A percentile compares a stretch with the other conserved stretches of the same genome.
phyloP scores from a whole-genome alignment of 129 eudicot genomes.

The Scalesia atractyloides region DNA sequence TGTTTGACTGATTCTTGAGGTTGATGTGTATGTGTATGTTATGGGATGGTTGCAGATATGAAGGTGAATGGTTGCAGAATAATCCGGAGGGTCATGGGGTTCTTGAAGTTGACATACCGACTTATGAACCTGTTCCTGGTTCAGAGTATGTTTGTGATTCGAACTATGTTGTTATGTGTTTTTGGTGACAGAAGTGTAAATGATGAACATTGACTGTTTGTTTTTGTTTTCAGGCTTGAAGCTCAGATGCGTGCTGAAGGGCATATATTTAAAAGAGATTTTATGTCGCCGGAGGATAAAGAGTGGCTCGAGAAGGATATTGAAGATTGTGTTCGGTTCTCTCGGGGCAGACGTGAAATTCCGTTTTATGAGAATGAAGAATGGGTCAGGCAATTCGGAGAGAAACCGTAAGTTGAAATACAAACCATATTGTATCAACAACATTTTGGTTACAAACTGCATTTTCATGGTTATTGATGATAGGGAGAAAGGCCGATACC shows the following conservation, averaged over 20 bases:
- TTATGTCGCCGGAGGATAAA: slow-evolving; percentile 81
- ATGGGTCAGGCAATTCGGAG: slow-evolving; percentile 67
- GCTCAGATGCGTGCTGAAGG: slow-evolving; percentile 87
- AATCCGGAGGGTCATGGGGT: slow-evolving; percentile 95
- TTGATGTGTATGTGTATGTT: slow-evolving; percentile 5
- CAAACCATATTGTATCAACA: not conserved
- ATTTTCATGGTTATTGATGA: slow-evolving; percentile 20
- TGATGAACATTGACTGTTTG: not conserved
- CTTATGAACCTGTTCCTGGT: slow-evolving; percentile 81
- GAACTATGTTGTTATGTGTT: slow-evolving; percentile 13
- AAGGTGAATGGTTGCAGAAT: slow-evolving; percentile 97
- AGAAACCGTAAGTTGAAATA: slow-evolving; percentile 67
- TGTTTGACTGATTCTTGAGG: not conserved
- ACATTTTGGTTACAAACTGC: not conserved
- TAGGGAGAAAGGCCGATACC: slow-evolving; percentile 94
- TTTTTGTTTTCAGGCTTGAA: slow-evolving; percentile 65
- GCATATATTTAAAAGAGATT: slow-evolving; percentile 69
- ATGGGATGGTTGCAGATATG: slow-evolving; percentile 58
- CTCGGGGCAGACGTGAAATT: slow-evolving; percentile 49
- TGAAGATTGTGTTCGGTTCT: slow-evolving; percentile 61
- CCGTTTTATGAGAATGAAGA: slow-evolving; percentile 79
- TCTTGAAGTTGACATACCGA: slow-evolving; percentile 90
- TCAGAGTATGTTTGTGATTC: slow-evolving; percentile 64
- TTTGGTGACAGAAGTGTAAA: not conserved
- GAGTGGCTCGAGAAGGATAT: slow-evolving; percentile 94